These are phyloP conservation scores for Colletotrichum nymphaeae DNA, from an alignment of 2,329 filamentous ascomycete species.

Conservation along the genomic window DNA sequence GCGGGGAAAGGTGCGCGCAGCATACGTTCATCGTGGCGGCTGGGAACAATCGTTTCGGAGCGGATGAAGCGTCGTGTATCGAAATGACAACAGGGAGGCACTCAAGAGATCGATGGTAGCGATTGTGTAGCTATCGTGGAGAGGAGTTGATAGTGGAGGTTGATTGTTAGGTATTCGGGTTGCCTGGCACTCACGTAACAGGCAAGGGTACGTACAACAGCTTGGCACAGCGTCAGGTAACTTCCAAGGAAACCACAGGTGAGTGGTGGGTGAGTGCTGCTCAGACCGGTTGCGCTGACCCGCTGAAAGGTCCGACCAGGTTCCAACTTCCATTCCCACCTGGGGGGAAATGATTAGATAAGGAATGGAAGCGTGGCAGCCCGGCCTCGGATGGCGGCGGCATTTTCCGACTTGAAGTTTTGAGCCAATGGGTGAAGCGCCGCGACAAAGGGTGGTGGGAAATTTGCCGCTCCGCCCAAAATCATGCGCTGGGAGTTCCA, in stretches of 20 bases:
- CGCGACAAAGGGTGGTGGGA: conserved; percentile 40
- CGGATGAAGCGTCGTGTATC: neutral
- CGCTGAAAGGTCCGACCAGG: conserved; percentile 13
- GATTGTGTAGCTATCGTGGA: conserved; percentile 10
- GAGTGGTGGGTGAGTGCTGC: neutral
- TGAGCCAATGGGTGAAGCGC: conserved; percentile 44
- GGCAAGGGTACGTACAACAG: conserved; percentile 28
- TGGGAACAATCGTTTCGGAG: neutral
- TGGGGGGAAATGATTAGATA: conserved; percentile 41
- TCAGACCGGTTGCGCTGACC: conserved; percentile 22
- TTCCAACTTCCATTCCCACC: neutral
- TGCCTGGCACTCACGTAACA: conserved; percentile 32
- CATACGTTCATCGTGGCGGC: conserved; percentile 67
- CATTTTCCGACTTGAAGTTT: conserved; percentile 39
- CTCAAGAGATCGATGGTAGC: conserved; percentile 7
- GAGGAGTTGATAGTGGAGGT: conserved; percentile 24
- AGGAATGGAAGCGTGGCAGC: conserved; percentile 20
- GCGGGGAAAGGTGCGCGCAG: conserved; percentile 32
- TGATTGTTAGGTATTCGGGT: conserved; percentile 16
- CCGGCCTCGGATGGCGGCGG: neutral
- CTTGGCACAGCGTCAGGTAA: conserved; percentile 24
- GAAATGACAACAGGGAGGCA: neutral
- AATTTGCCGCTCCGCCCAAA: conserved; percentile 44
- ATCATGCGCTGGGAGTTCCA: conserved; percentile 41
- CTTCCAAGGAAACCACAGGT: conserved; percentile 23